These are phyloP conservation scores for Rubia tinctorum DNA, from an alignment of 305 asterid species.

Conservation along the genomic window DNA sequence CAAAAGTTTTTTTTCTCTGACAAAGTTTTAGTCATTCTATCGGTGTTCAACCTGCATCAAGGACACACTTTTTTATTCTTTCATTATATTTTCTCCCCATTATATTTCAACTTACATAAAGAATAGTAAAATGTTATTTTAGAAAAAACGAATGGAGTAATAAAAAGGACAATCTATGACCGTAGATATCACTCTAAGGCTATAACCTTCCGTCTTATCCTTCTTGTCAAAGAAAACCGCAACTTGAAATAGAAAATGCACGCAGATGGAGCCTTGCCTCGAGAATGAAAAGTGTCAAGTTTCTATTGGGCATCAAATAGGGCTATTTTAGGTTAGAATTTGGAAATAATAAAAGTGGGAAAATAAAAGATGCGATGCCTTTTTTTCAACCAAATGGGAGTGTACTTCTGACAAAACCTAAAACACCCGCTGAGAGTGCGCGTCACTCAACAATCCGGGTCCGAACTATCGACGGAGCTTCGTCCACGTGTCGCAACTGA, in stretches of 20 bases:
- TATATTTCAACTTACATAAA: too few species aligned
- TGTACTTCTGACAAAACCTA: neutral
- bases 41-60: too few species aligned
- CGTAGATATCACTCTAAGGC: conserved; percentile 10
- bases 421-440: conserved; percentile 2
- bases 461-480: conserved; percentile 8
- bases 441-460: conserved; percentile 17
- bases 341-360: neutral
- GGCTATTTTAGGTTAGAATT: neutral
- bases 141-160: neutral
- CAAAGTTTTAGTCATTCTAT: too few species aligned
- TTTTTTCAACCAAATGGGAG: too few species aligned
- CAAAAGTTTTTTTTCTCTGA: too few species aligned
- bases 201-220: conserved; percentile 20
- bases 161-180: neutral
- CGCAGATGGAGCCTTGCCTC: neutral
- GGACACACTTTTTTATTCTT: too few species aligned
- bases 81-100: too few species aligned
- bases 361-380: neutral
- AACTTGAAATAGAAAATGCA: conserved; percentile 21
- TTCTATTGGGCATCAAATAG: neutral
- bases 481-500: conserved; percentile 22
- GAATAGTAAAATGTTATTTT: too few species aligned
- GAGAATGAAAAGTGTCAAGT: conserved; percentile 1
- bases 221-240: conserved; percentile 25